These are phyloP conservation scores for Fusarium sp. DNA, from an alignment of 2,329 filamentous ascomycete species.

Conservation along the genomic window DNA sequence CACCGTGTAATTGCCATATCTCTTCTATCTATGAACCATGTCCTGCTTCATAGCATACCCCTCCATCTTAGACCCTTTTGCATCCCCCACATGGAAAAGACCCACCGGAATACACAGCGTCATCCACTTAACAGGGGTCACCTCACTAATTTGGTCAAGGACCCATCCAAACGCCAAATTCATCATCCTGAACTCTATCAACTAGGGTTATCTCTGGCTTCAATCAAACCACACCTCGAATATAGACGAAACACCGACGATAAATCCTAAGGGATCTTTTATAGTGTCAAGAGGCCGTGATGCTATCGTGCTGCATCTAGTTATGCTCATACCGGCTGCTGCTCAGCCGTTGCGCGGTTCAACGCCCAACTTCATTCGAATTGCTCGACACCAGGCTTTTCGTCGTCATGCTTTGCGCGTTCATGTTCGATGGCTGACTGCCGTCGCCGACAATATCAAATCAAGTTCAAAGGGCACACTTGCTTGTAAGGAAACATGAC, in stretches of 20 bases:
- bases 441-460: conserved; percentile 46
- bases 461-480: conserved; percentile 49
- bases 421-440: conserved; percentile 61
- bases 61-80: conserved; percentile 20
- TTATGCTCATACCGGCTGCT: conserved; percentile 49
- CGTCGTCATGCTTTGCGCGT: conserved; percentile 52
- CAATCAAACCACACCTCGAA: conserved; percentile 11
- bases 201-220: conserved; percentile 2
- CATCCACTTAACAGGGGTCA: conserved; percentile 37
- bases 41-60: conserved; percentile 13
- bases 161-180: conserved; percentile 35
- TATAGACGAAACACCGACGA: conserved; percentile 9
- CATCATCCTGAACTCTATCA: conserved; percentile 25
- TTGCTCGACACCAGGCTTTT: conserved; percentile 63
- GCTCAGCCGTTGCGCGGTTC: conserved; percentile 57
- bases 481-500: conserved; percentile 54
- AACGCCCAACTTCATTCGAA: conserved; percentile 62
- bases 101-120: conserved; percentile 33
- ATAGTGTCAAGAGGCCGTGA: conserved; percentile 32
- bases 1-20: not conserved
- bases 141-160: conserved; percentile 33
- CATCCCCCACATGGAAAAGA: conserved; percentile 4
- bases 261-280: conserved; percentile 24
- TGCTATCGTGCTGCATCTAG: conserved; percentile 45
- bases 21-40: conserved; percentile 3